Conservation (phyloP, 768 basidiomycete species). For the Boletus sensibilis region DNA sequence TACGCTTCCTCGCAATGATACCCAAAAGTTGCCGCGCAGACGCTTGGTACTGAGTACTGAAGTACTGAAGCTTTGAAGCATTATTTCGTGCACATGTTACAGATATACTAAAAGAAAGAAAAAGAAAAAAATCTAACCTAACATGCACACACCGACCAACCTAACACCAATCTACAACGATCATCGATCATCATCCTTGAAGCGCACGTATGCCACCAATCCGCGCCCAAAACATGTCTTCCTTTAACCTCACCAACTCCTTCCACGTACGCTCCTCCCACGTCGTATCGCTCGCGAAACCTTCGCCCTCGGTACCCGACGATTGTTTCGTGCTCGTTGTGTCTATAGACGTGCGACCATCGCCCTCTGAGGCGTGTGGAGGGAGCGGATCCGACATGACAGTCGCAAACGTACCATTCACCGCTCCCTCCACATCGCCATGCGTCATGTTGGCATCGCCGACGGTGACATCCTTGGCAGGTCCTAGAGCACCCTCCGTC, state of each 20-base stretch:
- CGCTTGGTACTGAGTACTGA: too few species aligned
- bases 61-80: too few species aligned
- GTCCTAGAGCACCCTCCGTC: not conserved
- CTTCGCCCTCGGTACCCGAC: constrained; percentile 31
- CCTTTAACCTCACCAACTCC: constrained; percentile 66
- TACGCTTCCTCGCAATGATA: not conserved
- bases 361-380: not conserved
- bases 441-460: not conserved
- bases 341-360: constrained; percentile 17
- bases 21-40: not conserved
- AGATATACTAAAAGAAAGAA: not conserved
- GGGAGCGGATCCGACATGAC: not conserved
- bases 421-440: not conserved
- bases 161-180: not conserved
- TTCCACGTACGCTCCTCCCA: constrained; percentile 91
- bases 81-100: not conserved
- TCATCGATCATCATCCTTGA: not conserved
- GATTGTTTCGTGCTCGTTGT: constrained; percentile 26
- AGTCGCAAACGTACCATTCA: not conserved
- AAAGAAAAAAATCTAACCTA: not conserved
- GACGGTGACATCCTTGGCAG: not conserved
- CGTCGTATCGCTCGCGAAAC: constrained; percentile 62
- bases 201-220: constrained; percentile 49
- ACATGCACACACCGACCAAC: not conserved
- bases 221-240: constrained; percentile 87